A percentile compares a stretch with the other conserved stretches of the same genome.
phyloP scores from a whole-genome alignment of 2,329 filamentous ascomycete genomes.

The Penicillium brasilianum region DNA sequence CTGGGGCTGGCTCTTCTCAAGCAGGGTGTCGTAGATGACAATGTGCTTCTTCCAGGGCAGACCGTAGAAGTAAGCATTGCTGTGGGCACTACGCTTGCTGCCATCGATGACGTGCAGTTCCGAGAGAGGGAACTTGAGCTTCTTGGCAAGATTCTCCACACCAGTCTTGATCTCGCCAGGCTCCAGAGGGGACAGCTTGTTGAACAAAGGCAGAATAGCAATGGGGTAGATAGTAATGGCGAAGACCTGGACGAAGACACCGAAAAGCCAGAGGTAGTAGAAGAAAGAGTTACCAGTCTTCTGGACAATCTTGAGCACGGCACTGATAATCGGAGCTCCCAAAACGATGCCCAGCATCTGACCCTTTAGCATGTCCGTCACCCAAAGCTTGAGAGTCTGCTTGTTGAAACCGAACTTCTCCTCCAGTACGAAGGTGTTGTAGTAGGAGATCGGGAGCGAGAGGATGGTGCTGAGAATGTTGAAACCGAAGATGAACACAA shows the following conservation, averaged over 20 bases:
- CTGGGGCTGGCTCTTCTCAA: slow-evolving; percentile 89
- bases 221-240: slow-evolving; percentile 97
- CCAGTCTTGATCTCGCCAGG: slow-evolving; percentile 84
- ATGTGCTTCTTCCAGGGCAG: slow-evolving; percentile 99
- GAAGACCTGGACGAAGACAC: slow-evolving; percentile 85
- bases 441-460: slow-evolving; percentile 80
- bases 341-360: slow-evolving; percentile 80
- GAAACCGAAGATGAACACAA: slow-evolving; percentile 89
- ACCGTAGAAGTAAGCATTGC: slow-evolving; percentile 95
- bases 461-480: slow-evolving; percentile 79
- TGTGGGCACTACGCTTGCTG: slow-evolving; percentile 84
- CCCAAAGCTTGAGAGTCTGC: slow-evolving; percentile 85
- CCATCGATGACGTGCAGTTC: slow-evolving; percentile 95
- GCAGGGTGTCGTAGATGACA: slow-evolving; percentile 96
- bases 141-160: slow-evolving; percentile 81
- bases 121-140: slow-evolving; percentile 86
- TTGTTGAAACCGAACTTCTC: slow-evolving; percentile 99
- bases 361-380: slow-evolving; percentile 89
- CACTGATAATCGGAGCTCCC: slow-evolving; percentile 85
- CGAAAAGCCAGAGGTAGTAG: slow-evolving; percentile 96
- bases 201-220: slow-evolving; percentile 92
- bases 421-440: slow-evolving; percentile 94
- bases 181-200: slow-evolving; percentile 92
- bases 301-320: slow-evolving; percentile 91
- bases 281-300: slow-evolving; percentile 94